Conservation (phyloP, 2,329 filamentous ascomycete species). For the Capronia americana region DNA sequence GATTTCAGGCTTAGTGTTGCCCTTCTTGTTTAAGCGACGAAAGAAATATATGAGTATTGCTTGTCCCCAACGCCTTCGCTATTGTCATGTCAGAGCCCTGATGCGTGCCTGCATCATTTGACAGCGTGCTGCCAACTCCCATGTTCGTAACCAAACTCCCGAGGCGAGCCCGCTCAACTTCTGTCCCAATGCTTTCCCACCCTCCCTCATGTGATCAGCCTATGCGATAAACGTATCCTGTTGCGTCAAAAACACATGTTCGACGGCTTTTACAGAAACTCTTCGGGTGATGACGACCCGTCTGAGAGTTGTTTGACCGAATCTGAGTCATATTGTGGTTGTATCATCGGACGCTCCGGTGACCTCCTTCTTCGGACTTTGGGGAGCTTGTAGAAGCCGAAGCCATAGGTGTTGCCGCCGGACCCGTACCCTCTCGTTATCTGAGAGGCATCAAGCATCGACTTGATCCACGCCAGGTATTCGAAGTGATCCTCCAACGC, state of each 20-base stretch:
- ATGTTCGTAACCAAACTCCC: not conserved
- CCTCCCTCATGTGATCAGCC: not conserved
- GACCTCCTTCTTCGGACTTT: constrained; percentile 21
- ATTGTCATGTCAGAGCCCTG: not conserved
- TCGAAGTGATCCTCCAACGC: constrained; percentile 27
- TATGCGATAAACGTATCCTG: not conserved
- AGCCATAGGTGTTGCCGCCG: constrained; percentile 23
- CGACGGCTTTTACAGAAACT: not conserved
- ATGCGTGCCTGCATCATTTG: constrained; percentile 1
- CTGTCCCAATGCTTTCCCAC: not conserved
- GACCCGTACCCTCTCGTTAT: constrained; percentile 28
- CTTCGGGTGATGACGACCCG: constrained; percentile 17
- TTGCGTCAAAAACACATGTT: not conserved
- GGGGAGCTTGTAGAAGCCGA: constrained; percentile 31
- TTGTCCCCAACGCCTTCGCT: constrained; percentile 12
- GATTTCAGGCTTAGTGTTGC: not conserved
- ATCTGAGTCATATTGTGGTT: constrained; percentile 20
- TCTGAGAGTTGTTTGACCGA: constrained; percentile 17
- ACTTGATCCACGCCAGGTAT: constrained; percentile 30
- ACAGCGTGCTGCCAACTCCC: not conserved
- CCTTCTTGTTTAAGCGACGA: not conserved
- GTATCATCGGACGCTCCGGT: constrained; percentile 8
- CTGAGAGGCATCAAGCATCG: constrained; percentile 29
- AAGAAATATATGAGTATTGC: not conserved
- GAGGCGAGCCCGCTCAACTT: not conserved